Percentiles rank a stretch among this genome's conserved stretches.
Conservation (phyloP, 2,329 filamentous ascomycete genomes). For the Scytalidium sp. region DNA sequence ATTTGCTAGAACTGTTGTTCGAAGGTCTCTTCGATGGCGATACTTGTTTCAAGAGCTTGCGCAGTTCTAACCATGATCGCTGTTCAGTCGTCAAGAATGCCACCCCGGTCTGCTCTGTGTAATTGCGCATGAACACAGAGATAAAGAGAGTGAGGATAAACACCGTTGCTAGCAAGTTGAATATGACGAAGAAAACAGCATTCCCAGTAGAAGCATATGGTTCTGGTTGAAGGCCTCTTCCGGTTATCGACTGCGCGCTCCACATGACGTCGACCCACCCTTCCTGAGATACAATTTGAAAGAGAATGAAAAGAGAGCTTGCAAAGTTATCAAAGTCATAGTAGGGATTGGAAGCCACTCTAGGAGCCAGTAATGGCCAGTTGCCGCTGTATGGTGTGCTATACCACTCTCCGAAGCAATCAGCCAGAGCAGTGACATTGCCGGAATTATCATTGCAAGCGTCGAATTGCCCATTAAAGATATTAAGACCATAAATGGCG, state of each 20-base stretch:
- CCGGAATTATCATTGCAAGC: conserved; percentile 72
- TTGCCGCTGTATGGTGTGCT: conserved; percentile 68
- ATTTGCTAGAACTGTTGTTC: conserved; percentile 69
- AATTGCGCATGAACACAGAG: conserved; percentile 99
- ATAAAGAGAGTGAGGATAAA: conserved; percentile 97
- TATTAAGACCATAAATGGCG: conserved; percentile 89
- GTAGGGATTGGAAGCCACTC: conserved; percentile 76
- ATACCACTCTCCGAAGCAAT: conserved; percentile 83
- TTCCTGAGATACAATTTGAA: conserved; percentile 98
- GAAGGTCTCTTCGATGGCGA: conserved; percentile 92
- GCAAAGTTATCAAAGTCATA: conserved; percentile 95
- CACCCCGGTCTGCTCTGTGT: conserved; percentile 97
- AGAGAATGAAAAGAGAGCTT: conserved; percentile 91
- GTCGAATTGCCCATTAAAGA: conserved; percentile 82
- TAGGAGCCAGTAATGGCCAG: conserved; percentile 82
- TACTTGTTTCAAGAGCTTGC: conserved; percentile 88
- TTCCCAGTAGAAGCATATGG: conserved; percentile 74
- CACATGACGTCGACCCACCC: conserved; percentile 96
- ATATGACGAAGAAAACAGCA: conserved; percentile 89
- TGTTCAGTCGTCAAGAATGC: conserved; percentile 95
- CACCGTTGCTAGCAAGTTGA: conserved; percentile 94
- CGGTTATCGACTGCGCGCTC: conserved; percentile 77
- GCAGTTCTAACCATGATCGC: conserved; percentile 91
- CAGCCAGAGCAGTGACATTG: conserved; percentile 55
- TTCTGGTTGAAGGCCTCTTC: conserved; percentile 69